Base-by-base conservation (phyloP, 148 eudicot species). In the Limonium bicolor region DNA sequence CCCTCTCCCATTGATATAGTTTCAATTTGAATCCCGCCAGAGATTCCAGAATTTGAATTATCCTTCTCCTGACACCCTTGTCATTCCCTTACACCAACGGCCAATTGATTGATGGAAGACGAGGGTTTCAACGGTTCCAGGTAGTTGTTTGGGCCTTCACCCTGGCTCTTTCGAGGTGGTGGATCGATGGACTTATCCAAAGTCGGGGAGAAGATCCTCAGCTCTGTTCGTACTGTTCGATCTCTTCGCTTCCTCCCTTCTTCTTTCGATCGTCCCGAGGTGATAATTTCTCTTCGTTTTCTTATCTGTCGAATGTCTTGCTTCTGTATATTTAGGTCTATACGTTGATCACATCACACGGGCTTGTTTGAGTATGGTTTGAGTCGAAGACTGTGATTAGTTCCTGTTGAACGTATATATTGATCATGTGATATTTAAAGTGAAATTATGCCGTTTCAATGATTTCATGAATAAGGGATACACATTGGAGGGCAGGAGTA, bases 201-300 rank as follows among this genome's bases (percentile, higher is more conserved):
- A 64, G 87, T 90, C 27, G 95, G 95, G 1, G 82, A 77, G 72
- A 84, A 65, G 62, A 65, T 90, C 24, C 68, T 90, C 41, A 77
- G 78, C 41, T 80, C 97, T 14, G 97, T 90, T 51, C 90, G 94
- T 17, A 79, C 96, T 23, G 95, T 93, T 29, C 65, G 86, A 13
- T 74, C 94, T 20, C 73, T 83, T 19, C 87, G 86, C 31, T 63
- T 88, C 22, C 83, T 88, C 20, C 92, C 94, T 36, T 50, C 84
- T 12, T 23, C 78, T 23, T 71, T 90, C 20, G 83, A 85, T 75
- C 97, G 93, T 7, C 97, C 95, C 17, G 93, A 90, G 93, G 97
- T 90, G 50, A 3, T 51, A 50, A 17, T 8, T 27, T 4, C n/a
- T 1, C 5, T 8, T 39, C 27, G 20, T 26, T 29, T 27, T 6